Base-by-base conservation (phyloP, 1,284 basidiomycete genomes). In the Rhodotorula sp. region DNA sequence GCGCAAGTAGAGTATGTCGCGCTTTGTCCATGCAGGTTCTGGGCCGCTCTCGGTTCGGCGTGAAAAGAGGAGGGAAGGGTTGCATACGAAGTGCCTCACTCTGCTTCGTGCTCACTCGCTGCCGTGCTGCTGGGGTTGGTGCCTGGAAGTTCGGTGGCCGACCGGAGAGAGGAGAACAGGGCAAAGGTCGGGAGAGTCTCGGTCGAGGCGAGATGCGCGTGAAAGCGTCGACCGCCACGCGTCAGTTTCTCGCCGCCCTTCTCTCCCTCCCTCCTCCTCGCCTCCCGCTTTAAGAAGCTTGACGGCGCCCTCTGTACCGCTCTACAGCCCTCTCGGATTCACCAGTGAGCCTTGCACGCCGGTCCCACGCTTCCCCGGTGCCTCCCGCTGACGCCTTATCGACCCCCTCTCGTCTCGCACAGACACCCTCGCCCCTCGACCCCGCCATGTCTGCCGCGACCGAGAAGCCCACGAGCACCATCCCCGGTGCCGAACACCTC, bases 381-480 rank as follows among this genome's bases (percentile, higher is more conserved):
- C 44, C 53, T 32, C n/a, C 13, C 53, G 32, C 53, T 34, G 60
- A 22, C 60, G 34, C 44, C n/a, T 25, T 13, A 17, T 37, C 59
- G 8, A 27, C 39, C 51, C 25, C 37, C 37, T 41, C 29, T 39
- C 25, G 22, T 17, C 58, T 34, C 55, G 17, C 36, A 34, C 53
- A n/a, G 13, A 27, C 29, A 21, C 36, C 22, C 25, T 17, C n/a
- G 15, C 29, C 37, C 36, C 53, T 19, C 46, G 22, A 10, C 25
- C 46, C 48, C 32, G 39, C 53, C 19, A 37, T 54, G 34, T 37
- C 48, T 37, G 27, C 70, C 22, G 62, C 61, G 19, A 55, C 53
- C 51, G 65, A 61, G 13, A 29, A 60, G 55, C 7, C 67, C 19
- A 22, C 63, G 22, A 9, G 53, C 54, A 44, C 39, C n/a, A 41